Evolutionary conservation across 805 yeast species (phyloP).

Genomic region (Torulaspora delbrueckii): DNA sequence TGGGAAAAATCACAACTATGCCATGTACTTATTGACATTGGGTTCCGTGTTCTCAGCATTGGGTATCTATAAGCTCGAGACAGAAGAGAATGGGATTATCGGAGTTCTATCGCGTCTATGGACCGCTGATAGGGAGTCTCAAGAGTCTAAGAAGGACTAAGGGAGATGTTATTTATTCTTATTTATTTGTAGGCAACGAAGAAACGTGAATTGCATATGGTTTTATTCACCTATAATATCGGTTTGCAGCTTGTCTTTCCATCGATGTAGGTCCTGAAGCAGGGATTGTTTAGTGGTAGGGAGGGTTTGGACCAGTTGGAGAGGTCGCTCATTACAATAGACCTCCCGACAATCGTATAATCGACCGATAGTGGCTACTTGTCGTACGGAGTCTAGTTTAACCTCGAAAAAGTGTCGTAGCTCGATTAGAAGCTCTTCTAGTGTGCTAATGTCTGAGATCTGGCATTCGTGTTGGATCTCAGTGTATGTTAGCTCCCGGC

Average conservation of each 20-base stretch:
- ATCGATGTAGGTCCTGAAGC: slow-evolving; percentile 1
- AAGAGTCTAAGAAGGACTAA: slow-evolving; percentile 7
- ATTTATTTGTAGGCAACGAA: slow-evolving; percentile 3
- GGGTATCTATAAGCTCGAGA: slow-evolving; percentile 79
- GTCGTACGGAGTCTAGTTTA: slow-evolving; percentile 23
- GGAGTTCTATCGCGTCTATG: slow-evolving; percentile 62
- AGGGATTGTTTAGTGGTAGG: slow-evolving; percentile 1
- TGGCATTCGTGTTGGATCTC: slow-evolving; percentile 12
- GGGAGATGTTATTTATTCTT: slow-evolving; percentile 4
- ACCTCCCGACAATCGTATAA: slow-evolving; percentile 29
- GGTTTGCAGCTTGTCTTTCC: slow-evolving; percentile 5
- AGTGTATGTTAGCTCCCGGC: slow-evolving; percentile 18
- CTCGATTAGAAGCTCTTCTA: slow-evolving; percentile 24
- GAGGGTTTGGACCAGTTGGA: slow-evolving; percentile 2
- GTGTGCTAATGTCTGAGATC: slow-evolving; percentile 9
- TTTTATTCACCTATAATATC: slow-evolving; percentile 2
- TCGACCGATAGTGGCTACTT: slow-evolving; percentile 10
- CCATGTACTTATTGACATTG: slow-evolving; percentile 59
- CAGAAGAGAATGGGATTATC: slow-evolving; percentile 72
- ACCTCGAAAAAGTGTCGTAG: slow-evolving; percentile 19
- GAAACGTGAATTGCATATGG: slow-evolving; percentile 1
- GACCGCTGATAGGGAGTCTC: slow-evolving; percentile 36
- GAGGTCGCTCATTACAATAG: slow-evolving; percentile 8
- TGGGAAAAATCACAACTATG: slow-evolving; percentile 67
- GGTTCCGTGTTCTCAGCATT: slow-evolving; percentile 69